Evolutionary conservation across 306 rosid genomes (phyloP).

Genomic region (Rosa lucieae): DNA sequence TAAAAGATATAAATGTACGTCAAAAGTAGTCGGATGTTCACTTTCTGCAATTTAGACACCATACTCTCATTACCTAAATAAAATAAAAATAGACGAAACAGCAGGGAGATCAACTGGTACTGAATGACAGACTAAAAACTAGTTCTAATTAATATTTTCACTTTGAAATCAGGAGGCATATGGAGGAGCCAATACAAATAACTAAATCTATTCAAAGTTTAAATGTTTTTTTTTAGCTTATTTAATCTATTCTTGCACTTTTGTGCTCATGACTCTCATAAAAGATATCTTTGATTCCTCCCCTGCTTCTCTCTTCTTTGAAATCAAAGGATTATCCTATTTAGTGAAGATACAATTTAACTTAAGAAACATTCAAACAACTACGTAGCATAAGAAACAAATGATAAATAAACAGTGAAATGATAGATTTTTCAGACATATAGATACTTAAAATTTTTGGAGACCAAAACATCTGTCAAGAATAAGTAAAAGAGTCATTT

Average conservation of each 20-base stretch:
- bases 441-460: neutral
- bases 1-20: no score
- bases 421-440: neutral
- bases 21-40: constrained; percentile 1
- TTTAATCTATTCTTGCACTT: neutral
- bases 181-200: no score
- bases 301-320: neutral
- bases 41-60: constrained; percentile 64
- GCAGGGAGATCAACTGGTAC: neutral
- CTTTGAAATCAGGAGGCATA: no score
- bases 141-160: no score
- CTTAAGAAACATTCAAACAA: neutral
- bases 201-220: neutral
- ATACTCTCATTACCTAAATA: constrained; percentile 17
- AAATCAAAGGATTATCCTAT: neutral
- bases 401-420: neutral
- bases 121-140: no score
- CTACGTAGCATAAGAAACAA: neutral
- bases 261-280: neutral
- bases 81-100: neutral
- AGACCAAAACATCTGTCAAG: neutral
- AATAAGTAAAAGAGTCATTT: neutral
- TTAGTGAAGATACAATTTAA: neutral
- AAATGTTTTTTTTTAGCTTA: neutral
- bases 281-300: neutral